Conservation (phyloP, 352 stramenopile species). For the Phytophthora foliorum region DNA sequence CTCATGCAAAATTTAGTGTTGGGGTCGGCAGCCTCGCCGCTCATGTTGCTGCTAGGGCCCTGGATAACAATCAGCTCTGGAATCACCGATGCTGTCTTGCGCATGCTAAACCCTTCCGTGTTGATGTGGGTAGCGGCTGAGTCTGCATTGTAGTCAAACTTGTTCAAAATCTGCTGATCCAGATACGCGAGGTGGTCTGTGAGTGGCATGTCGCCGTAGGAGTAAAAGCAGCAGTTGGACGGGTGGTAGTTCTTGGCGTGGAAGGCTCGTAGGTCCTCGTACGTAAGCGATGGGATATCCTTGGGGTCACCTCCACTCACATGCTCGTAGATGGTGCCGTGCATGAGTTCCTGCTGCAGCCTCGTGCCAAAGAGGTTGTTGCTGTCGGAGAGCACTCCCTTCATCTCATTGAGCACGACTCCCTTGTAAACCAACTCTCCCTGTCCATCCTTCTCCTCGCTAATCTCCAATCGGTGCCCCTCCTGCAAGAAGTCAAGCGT, state of each 20-base stretch:
- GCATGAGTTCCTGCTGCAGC: conserved; percentile 93
- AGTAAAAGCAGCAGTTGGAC: conserved; percentile 92
- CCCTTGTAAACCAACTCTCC: conserved; percentile 83
- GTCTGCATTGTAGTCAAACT: conserved; percentile 69
- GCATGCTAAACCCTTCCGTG: conserved; percentile 53
- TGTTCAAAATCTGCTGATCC: conserved; percentile 70
- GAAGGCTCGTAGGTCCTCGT: conserved; percentile 83
- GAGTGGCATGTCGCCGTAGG: conserved; percentile 89
- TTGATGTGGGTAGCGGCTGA: conserved; percentile 63
- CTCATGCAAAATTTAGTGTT: conserved; percentile 85
- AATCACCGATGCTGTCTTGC: conserved; percentile 27
- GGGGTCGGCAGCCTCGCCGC: conserved; percentile 53
- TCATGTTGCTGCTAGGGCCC: conserved; percentile 75
- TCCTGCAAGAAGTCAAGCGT: conserved; percentile 85
- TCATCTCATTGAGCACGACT: conserved; percentile 99
- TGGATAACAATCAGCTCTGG: conserved; percentile 53
- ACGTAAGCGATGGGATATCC: conserved; percentile 79
- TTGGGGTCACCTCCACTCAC: conserved; percentile 82
- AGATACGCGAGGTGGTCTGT: conserved; percentile 82
- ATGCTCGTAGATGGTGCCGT: conserved; percentile 88
- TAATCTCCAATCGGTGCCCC: conserved; percentile 79
- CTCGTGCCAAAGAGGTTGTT: conserved; percentile 94
- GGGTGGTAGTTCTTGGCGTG: conserved; percentile 90
- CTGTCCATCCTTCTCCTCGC: conserved; percentile 42
- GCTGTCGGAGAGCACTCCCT: conserved; percentile 97